phyloP scores from a whole-genome alignment of 1,139 yeast genomes.

The Meyerozyma sp. region DNA sequence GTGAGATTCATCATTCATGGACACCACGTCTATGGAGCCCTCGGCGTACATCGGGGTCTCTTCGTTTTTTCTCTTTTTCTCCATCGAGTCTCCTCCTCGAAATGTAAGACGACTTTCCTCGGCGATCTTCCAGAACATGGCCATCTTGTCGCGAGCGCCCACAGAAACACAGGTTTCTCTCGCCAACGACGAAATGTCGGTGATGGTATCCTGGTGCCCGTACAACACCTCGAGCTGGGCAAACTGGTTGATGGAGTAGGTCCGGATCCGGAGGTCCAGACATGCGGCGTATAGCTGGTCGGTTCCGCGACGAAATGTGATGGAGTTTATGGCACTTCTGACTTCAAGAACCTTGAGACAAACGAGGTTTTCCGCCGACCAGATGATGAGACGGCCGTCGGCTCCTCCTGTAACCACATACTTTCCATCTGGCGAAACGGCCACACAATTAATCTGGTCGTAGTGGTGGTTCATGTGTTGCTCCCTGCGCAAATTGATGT shows the following conservation, averaged over 20 bases:
- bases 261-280: slow-evolving; percentile 85
- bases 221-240: slow-evolving; percentile 86
- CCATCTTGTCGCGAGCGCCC: slow-evolving; percentile 91
- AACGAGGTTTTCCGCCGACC: slow-evolving; percentile 77
- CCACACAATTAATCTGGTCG: slow-evolving; percentile 71
- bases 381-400: slow-evolving; percentile 73
- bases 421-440: slow-evolving; percentile 83
- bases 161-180: slow-evolving; percentile 93
- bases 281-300: slow-evolving; percentile 91
- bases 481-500: slow-evolving; percentile 23
- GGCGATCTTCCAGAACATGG: slow-evolving; percentile 92
- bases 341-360: slow-evolving; percentile 76
- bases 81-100: slow-evolving; percentile 74
- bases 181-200: slow-evolving; percentile 72
- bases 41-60: slow-evolving; percentile 49
- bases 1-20: slow-evolving; percentile 88
- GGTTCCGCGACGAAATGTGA: slow-evolving; percentile 72
- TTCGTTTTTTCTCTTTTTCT: slow-evolving; percentile 35
- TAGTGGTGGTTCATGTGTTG: slow-evolving; percentile 59
- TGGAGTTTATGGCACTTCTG: slow-evolving; percentile 65
- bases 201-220: slow-evolving; percentile 91
- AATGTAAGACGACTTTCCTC: slow-evolving; percentile 93
- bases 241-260: slow-evolving; percentile 79
- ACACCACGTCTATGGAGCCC: slow-evolving; percentile 86
- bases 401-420: slow-evolving; percentile 87